phyloP scores from a whole-genome alignment of 768 basidiomycete species.

The Psilocybe cubensis region DNA sequence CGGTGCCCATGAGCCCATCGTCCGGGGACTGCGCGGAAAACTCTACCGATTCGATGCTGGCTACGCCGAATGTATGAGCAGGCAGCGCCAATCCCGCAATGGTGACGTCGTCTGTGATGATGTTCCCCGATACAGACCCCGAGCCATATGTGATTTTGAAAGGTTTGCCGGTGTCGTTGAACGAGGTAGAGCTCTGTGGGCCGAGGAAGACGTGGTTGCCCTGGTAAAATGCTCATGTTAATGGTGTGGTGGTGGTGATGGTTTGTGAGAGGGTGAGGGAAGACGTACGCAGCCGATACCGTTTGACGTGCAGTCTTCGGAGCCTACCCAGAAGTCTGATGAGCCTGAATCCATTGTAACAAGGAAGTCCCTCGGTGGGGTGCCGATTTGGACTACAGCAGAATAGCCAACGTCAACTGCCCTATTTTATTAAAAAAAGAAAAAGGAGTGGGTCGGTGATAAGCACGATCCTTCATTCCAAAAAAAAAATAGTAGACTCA shows the following conservation, averaged over 20 bases:
- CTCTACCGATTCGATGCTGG: constrained; percentile 58
- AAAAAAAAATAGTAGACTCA: too few species aligned
- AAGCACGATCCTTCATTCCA: too few species aligned
- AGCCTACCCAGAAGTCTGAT: constrained; percentile 69
- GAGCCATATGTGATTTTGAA: constrained; percentile 74
- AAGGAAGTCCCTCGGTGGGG: constrained; percentile 57
- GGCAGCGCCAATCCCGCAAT: constrained; percentile 64
- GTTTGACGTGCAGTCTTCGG: constrained; percentile 46
- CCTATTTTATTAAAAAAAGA: constrained; percentile 29
- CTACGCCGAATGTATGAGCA: constrained; percentile 71
- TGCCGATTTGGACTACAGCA: constrained; percentile 65
- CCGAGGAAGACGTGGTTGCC: constrained; percentile 75
- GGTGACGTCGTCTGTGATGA: constrained; percentile 63
- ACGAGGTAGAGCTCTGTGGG: constrained; percentile 59
- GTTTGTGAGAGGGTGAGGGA: too few species aligned
- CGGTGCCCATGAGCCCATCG: constrained; percentile 81
- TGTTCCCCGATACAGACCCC: constrained; percentile 65
- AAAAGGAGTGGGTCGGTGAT: too few species aligned
- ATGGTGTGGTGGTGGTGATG: too few species aligned
- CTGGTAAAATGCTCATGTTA: constrained; percentile 5
- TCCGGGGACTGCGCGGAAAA: constrained; percentile 59
- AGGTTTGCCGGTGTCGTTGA: constrained; percentile 49
- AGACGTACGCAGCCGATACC: constrained; percentile 45
- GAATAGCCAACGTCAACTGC: constrained; percentile 54
- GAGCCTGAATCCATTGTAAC: constrained; percentile 75